phyloP scores from a whole-genome alignment of 2,329 filamentous ascomycete genomes.

The Calonectria crousiana region DNA sequence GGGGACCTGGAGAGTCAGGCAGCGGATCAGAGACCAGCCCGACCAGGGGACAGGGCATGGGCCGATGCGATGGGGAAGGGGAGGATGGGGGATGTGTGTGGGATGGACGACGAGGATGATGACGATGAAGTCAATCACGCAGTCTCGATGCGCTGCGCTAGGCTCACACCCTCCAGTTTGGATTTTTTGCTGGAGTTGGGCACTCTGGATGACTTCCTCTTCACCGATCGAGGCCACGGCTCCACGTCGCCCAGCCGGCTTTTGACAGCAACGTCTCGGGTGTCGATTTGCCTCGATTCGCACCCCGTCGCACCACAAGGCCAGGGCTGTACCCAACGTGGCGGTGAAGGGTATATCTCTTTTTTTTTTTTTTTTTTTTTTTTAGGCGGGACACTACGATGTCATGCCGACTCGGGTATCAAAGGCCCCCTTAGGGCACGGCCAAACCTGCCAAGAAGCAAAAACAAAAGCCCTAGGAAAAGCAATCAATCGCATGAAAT shows the following conservation, averaged over 20 bases:
- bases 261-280: conserved; percentile 25
- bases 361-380: not conserved
- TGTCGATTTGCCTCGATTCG: conserved; percentile 26
- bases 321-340: conserved; percentile 25
- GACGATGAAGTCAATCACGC: conserved; percentile 12
- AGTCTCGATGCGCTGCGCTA: conserved; percentile 22
- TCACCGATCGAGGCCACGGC: conserved; percentile 31
- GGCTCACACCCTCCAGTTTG: conserved; percentile 29
- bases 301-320: conserved; percentile 20
- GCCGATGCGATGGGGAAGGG: not conserved
- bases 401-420: conserved; percentile 24
- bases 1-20: conserved; percentile 26
- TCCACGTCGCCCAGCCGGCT: conserved; percentile 30
- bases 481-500: conserved; percentile 16
- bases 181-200: not conserved
- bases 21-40: conserved; percentile 18
- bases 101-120: conserved; percentile 16
- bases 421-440: conserved; percentile 8
- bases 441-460: conserved; percentile 2
- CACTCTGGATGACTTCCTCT: conserved; percentile 12
- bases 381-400: conserved; percentile 15
- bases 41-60: conserved; percentile 19
- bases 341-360: conserved; percentile 36
- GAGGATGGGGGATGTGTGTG: conserved; percentile 5
- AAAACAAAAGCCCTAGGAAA: conserved; percentile 3